Evolutionary conservation across 495 filamentous ascomycete species (phyloP).

Genomic region (Talaromyces proteolyticus): DNA sequence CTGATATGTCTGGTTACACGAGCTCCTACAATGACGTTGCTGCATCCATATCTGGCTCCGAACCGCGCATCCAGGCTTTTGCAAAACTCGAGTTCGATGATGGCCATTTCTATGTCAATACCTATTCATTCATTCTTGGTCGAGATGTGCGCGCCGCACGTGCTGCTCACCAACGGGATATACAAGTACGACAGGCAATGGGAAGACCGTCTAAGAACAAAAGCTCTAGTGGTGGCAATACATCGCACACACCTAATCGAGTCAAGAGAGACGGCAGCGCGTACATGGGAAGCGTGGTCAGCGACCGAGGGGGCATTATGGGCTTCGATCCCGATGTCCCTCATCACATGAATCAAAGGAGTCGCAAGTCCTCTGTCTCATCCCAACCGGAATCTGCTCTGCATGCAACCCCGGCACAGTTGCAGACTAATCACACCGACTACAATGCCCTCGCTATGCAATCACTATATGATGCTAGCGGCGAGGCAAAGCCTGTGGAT

Average conservation of each 20-base stretch:
- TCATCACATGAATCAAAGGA: slow-evolving; percentile 34
- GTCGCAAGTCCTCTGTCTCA: slow-evolving; percentile 45
- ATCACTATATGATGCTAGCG: slow-evolving; percentile 32
- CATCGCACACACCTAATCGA: slow-evolving; percentile 39
- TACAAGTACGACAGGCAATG: slow-evolving; percentile 37
- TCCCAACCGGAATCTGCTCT: slow-evolving; percentile 33
- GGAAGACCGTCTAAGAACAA: slow-evolving; percentile 32
- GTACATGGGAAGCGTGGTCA: slow-evolving; percentile 46
- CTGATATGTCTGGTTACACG: slow-evolving; percentile 3
- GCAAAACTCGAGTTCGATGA: slow-evolving; percentile 68
- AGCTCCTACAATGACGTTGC: slow-evolving; percentile 15
- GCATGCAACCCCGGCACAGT: slow-evolving; percentile 38
- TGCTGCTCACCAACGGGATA: slow-evolving; percentile 42
- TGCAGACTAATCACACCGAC: slow-evolving; percentile 32
- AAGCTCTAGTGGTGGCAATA: slow-evolving; percentile 41
- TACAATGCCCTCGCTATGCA: slow-evolving; percentile 44
- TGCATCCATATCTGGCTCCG: slow-evolving; percentile 35
- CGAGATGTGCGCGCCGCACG: slow-evolving; percentile 55
- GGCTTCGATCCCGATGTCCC: slow-evolving; percentile 47
- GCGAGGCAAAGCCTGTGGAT: slow-evolving; percentile 33
- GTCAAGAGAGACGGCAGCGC: slow-evolving; percentile 42
- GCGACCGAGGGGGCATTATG: slow-evolving; percentile 55
- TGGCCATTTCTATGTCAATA: slow-evolving; percentile 68
- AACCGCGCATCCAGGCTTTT: slow-evolving; percentile 53
- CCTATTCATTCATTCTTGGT: slow-evolving; percentile 58